Conservation (phyloP, 2,329 filamentous ascomycete genomes). For the Lachnellula willkommii region DNA sequence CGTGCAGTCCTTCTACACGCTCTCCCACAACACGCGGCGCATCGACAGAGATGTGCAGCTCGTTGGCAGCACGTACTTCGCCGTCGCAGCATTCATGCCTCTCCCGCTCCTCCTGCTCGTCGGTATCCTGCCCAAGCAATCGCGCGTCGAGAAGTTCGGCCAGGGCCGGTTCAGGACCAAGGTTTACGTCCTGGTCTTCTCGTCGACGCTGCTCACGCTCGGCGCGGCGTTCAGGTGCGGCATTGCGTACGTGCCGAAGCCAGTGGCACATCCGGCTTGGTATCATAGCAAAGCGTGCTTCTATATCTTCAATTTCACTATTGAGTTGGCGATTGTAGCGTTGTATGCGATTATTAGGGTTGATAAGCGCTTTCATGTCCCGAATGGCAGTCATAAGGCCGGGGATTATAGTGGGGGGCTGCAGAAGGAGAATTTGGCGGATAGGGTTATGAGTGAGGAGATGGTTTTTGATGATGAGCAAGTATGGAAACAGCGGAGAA, state of each 20-base stretch:
- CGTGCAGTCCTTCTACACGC: constrained; percentile 63
- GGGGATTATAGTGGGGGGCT: constrained; percentile 36
- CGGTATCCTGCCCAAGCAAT: constrained; percentile 40
- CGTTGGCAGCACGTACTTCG: constrained; percentile 55
- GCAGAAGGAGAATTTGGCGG: constrained; percentile 4
- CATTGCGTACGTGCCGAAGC: constrained; percentile 39
- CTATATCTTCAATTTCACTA: constrained; percentile 72
- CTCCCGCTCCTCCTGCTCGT: constrained; percentile 49
- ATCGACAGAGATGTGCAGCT: constrained; percentile 60
- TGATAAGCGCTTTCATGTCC: constrained; percentile 70
- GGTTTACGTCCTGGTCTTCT: constrained; percentile 55
- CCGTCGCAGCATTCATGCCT: constrained; percentile 62
- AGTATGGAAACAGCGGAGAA: neutral
- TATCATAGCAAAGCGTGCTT: constrained; percentile 68
- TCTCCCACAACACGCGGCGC: constrained; percentile 42
- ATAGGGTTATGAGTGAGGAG: constrained; percentile 15
- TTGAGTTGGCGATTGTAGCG: constrained; percentile 67
- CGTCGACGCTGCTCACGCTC: constrained; percentile 55
- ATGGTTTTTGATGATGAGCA: constrained; percentile 8
- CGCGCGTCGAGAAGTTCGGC: constrained; percentile 56
- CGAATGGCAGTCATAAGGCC: constrained; percentile 59
- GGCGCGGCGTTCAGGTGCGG: constrained; percentile 66
- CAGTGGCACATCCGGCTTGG: constrained; percentile 53
- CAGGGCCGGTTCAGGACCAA: constrained; percentile 62
- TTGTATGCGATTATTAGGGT: constrained; percentile 63